Percentiles rank a stretch among this genome's conserved stretches.
Conservation (phyloP, 441 rosid genomes). For the Croton laevigatus region DNA sequence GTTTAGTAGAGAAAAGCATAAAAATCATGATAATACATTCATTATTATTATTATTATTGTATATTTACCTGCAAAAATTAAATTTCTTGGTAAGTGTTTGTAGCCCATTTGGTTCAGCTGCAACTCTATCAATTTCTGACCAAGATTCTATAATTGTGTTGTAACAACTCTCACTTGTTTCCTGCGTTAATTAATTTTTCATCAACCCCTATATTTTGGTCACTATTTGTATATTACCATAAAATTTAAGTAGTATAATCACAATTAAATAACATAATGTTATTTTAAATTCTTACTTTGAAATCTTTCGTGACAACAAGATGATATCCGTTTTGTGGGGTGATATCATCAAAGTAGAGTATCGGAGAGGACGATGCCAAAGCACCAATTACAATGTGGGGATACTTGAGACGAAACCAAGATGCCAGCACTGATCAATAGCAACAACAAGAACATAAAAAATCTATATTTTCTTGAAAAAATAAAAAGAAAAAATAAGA, state of each 20-base stretch:
- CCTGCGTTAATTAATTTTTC: conserved; percentile 13
- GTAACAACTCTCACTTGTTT: conserved; percentile 28
- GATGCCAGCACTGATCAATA: conserved; percentile 42
- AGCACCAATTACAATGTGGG: conserved; percentile 54
- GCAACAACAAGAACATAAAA: background rate
- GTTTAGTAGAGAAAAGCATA: background rate
- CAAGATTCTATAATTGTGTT: conserved; percentile 24
- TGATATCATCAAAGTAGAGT: conserved; percentile 50
- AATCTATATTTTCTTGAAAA: background rate
- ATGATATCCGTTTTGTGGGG: conserved; percentile 45
- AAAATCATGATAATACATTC: background rate
- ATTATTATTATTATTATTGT: background rate
- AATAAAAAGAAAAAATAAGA: too few relatives aligned
- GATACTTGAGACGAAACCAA: conserved; percentile 65
- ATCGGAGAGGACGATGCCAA: conserved; percentile 74
- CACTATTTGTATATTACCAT: too few relatives aligned
- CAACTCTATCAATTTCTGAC: conserved; percentile 26
- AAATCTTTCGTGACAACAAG: conserved; percentile 49
- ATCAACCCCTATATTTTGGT: too few relatives aligned
- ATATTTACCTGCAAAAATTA: conserved; percentile 16
- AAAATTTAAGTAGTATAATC: too few relatives aligned
- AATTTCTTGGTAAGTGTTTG: conserved; percentile 17
- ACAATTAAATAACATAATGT: too few relatives aligned
- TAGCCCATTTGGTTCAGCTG: conserved; percentile 17
- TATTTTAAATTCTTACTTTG: conserved; percentile 31